Evolutionary conservation across 768 basidiomycete genomes (phyloP).

Genomic region (Cystobasidium tubakii): DNA sequence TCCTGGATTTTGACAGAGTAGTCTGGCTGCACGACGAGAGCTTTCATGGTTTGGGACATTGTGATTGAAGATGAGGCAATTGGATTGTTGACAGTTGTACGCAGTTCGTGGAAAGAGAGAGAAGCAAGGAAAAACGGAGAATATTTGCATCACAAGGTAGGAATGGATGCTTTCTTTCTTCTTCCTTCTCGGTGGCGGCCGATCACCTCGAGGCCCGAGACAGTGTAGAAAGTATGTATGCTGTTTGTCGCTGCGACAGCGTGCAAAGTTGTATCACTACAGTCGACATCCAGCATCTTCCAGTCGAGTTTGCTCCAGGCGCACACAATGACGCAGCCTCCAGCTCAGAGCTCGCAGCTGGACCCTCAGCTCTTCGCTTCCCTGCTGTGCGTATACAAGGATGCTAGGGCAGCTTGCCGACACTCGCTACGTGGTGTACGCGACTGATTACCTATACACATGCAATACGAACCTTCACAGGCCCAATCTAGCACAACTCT

Average conservation of each 20-base stretch:
- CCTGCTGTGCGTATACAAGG: constrained; percentile 17
- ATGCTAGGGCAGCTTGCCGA: not conserved
- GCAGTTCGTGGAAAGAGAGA: not conserved
- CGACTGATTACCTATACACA: no score
- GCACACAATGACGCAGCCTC: not conserved
- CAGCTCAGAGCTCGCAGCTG: not conserved
- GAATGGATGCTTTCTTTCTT: no score
- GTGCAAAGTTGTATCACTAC: no score
- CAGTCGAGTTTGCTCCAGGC: not conserved
- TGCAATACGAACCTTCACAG: not conserved
- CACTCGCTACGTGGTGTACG: no score
- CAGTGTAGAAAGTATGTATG: no score
- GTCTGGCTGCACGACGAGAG: constrained; percentile 32
- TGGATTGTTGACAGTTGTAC: not conserved
- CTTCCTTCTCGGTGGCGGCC: not conserved
- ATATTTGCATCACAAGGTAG: no score
- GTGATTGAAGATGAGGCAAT: not conserved
- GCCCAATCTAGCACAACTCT: constrained; percentile 18
- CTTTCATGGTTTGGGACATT: constrained; percentile 31
- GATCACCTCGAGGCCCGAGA: not conserved
- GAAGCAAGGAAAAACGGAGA: not conserved
- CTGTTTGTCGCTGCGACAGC: no score
- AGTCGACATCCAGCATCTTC: not conserved
- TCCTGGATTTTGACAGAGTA: constrained; percentile 20
- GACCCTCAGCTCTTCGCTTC: constrained; percentile 30